Conservation (phyloP, 2,329 filamentous ascomycete genomes). For the Beauveria brongniartii region DNA sequence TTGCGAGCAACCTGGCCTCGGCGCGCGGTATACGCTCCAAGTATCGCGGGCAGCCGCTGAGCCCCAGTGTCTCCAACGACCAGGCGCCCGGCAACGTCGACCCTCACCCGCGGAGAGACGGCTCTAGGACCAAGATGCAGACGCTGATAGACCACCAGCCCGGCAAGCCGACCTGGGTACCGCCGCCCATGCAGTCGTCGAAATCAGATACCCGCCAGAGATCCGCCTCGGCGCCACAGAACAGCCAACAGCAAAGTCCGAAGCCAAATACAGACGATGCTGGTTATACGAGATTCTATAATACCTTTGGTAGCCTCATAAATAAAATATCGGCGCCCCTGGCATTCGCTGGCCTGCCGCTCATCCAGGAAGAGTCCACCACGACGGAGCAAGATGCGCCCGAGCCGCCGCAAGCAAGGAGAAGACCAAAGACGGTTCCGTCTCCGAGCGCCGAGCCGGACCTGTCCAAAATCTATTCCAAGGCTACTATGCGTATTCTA, state of each 20-base stretch:
- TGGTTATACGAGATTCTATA: constrained; percentile 86
- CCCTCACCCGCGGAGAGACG: constrained; percentile 42
- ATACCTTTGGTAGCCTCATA: constrained; percentile 79
- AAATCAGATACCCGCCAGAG: constrained; percentile 20
- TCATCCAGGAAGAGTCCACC: constrained; percentile 47
- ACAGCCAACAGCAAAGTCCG: constrained; percentile 17
- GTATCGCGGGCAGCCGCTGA: constrained; percentile 58
- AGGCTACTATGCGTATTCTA: constrained; percentile 73
- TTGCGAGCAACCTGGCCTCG: constrained; percentile 80
- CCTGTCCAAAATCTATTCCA: constrained; percentile 74
- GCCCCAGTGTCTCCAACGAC: constrained; percentile 65
- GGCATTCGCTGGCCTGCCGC: constrained; percentile 84
- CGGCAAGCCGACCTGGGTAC: constrained; percentile 46
- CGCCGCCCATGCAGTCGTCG: constrained; percentile 30
- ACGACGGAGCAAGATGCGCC: constrained; percentile 24
- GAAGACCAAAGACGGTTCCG: constrained; percentile 26
- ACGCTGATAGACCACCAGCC: constrained; percentile 44
- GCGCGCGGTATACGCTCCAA: constrained; percentile 68
- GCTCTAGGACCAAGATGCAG: constrained; percentile 45
- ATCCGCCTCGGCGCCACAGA: constrained; percentile 18
- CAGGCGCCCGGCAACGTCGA: constrained; percentile 65
- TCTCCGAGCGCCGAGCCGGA: constrained; percentile 55
- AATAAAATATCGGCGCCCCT: constrained; percentile 83
- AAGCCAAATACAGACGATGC: constrained; percentile 49
- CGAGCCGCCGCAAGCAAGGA: constrained; percentile 30